Conservation (phyloP, 345 rosid species). For the Carallia pectinifolia region DNA sequence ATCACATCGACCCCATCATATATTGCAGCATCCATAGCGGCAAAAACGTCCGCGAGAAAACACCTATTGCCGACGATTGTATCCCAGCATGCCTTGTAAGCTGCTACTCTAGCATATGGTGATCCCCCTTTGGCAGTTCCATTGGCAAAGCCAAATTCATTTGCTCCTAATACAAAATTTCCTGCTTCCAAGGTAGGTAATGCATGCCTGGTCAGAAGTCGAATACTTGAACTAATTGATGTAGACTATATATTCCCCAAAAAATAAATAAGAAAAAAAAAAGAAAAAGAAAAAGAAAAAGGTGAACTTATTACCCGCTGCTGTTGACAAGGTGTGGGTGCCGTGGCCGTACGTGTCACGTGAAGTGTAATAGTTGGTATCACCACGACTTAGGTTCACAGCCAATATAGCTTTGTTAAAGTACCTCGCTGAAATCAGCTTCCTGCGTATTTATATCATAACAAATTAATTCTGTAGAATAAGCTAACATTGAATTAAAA, state of each 20-base stretch:
- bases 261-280: no score
- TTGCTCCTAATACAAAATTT: slow-evolving; percentile 6
- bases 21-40: background rate
- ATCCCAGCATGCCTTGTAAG: background rate
- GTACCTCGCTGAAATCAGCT: slow-evolving; percentile 62
- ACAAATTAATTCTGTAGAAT: no score
- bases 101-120: background rate
- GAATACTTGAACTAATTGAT: no score
- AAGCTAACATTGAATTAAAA: no score
- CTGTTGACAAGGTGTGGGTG: slow-evolving; percentile 60
- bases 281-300: no score
- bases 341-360: slow-evolving; percentile 58
- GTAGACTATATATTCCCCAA: no score
- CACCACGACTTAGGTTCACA: slow-evolving; percentile 29
- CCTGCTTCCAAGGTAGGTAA: no score
- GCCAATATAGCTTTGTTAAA: slow-evolving; percentile 51
- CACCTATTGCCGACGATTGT: background rate
- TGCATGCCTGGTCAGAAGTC: no score
- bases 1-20: background rate
- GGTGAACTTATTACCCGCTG: slow-evolving; percentile 35
- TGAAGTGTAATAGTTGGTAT: slow-evolving; percentile 25
- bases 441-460: slow-evolving; percentile 25
- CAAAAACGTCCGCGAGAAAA: background rate
- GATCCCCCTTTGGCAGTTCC: slow-evolving; percentile 2
- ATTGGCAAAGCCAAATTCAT: background rate